Evolutionary conservation across 2,329 filamentous ascomycete genomes (phyloP), one percentile per base, ranked within the genome.

Genomic region (Fusarium zealandicum): DNA sequence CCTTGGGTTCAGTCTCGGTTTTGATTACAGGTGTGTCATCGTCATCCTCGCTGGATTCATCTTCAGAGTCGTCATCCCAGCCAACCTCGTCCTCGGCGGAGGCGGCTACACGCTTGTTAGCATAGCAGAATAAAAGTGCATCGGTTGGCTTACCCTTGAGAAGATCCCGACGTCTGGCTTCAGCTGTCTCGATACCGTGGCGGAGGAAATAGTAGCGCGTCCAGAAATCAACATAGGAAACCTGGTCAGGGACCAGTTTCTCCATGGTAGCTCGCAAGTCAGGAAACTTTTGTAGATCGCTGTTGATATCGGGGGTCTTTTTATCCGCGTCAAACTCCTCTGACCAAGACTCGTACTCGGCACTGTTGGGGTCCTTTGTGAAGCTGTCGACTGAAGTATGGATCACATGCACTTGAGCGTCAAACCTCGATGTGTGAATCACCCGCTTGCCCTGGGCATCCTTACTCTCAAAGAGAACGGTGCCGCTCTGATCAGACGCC

Each of bases 361-460:
- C 81, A 41, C 87, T 87, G 7, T 83, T 81, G 0, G 93, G 92
- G 68, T 98, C 92, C 69, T 90, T 89, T 49, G 85, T 84, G 74
- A 98, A 96, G 66, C 87, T 90, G 58, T 95, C 89, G 32, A 87
- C 74, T 16, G 87, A 90, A 5, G 91, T 93, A 73, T 99, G 95
- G 54, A 99, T 93, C 28, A 96, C 92, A 71, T 99, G 93, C 57
- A 99, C 79, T 75, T 98, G 95, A 1, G 95, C 95, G 69, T 99
- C 95, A 70, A 97, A 93, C 57, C 95, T 84, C 44, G 92, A 96
- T 1, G 92, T 90, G 72, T 99, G 95, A 61, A 98, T 96, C 13
- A 98, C 92, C 49, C 95, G 84, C 80, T 95, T 97, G 20, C 93
- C 93, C 42, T 86, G 84, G 5, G 90, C 86, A 73, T 97, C 93